Evolutionary conservation across 306 rosid genomes (phyloP), one percentile per base, ranked within the genome.

Genomic region (Cercis canadensis): DNA sequence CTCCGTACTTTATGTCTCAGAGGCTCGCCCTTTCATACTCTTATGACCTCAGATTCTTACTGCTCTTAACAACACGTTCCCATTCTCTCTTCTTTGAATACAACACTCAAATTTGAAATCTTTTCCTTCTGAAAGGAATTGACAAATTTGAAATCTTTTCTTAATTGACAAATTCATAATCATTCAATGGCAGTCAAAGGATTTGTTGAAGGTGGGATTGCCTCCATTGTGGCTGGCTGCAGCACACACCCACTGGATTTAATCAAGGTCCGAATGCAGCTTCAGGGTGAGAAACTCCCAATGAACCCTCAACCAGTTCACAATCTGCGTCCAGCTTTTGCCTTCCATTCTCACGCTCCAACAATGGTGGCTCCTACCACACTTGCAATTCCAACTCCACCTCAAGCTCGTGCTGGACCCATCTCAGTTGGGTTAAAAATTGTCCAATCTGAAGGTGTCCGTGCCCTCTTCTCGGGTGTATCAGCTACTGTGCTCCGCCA

Each of bases 181-280:
- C 43, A 37, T 37, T 5, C 43, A 8, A 84, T 86, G 90, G 82
- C 80, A 41, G 9, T 81, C 16, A 84, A 84, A 13, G 81, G 86
- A 0, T 90, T 90, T 32, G 75, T 77, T 0, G 93, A 84, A 67
- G 92, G 92, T 8, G 92, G 92, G 10, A 44, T 83, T 14, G 89
- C 90, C 51, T 90, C 95, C 76, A 75, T 88, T 5, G 77, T 92
- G 0, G 96, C 90, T 1, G 88, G 89, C 6, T 81, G 75, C 32
- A 66, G 87, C 15, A 87, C 96, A 9, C 87, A 89, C 78, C 90
- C 93, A 0, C 68, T 82, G 0, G 98, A 92, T 73, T 89, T 92
- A 9, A 89, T 92, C 82, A 92, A 92, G 62, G 96, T 92, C 19
- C 92, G 98, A 0, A 89, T 92, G 94, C 98, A 92, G 13, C 93